A percentile compares a stretch with the other conserved stretches of the same genome.
Evolutionary conservation across 345 rosid genomes (phyloP).

Genomic region (Eucalyptus tenuipes): DNA sequence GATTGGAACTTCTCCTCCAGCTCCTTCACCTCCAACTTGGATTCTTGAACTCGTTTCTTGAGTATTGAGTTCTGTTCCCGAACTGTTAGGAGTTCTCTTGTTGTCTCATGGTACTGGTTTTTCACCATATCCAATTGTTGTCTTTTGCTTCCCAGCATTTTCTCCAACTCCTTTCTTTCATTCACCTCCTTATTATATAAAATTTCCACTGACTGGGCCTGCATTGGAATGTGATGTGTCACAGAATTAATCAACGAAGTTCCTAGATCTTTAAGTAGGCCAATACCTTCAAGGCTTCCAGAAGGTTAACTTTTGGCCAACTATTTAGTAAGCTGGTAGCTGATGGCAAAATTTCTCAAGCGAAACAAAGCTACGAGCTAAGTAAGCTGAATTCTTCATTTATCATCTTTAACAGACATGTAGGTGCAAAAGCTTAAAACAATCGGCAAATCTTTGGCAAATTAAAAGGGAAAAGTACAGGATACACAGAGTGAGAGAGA

Average conservation of each 20-base stretch:
- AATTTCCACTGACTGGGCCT: conserved; percentile 60
- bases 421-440: neutral
- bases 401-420: neutral
- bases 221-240: neutral
- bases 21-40: conserved; percentile 25
- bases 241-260: neutral
- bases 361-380: neutral
- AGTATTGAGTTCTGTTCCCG: conserved; percentile 35
- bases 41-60: conserved; percentile 36
- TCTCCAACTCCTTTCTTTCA: conserved; percentile 56
- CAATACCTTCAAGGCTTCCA: neutral
- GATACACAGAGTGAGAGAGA: neutral
- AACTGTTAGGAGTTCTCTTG: conserved; percentile 36
- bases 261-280: neutral
- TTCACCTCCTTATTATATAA: conserved; percentile 46
- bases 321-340: neutral
- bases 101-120: conserved; percentile 26
- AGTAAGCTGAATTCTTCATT: neutral
- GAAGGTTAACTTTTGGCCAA: neutral
- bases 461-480: neutral
- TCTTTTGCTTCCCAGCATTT: conserved; percentile 32
- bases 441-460: neutral
- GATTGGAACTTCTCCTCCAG: conserved; percentile 74
- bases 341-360: neutral
- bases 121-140: conserved; percentile 30